These are phyloP conservation scores for Umbelopsis isabellina DNA, from an alignment of 192 early-diverging fungal species.

Conservation along the genomic window DNA sequence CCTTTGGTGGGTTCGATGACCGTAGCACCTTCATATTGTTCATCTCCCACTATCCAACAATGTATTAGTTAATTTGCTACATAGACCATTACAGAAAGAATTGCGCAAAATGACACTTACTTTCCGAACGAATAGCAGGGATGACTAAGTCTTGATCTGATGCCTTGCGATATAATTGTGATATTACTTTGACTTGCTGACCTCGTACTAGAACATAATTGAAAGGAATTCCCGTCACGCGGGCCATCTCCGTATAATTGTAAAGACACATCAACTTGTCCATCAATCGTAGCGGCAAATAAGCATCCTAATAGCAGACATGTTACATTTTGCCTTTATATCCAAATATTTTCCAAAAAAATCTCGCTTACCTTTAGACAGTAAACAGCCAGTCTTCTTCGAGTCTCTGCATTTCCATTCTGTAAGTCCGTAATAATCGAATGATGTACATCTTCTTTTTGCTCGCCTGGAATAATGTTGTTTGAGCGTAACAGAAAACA, in stretches of 20 bases:
- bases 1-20: constrained; percentile 95
- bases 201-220: constrained; percentile 92
- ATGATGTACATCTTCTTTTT: constrained; percentile 99
- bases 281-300: constrained; percentile 88
- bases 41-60: constrained; percentile 63
- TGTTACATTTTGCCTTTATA: background rate
- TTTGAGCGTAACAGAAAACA: background rate
- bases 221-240: constrained; percentile 96
- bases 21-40: constrained; percentile 93
- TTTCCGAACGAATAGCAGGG: constrained; percentile 83
- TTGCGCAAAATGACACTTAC: constrained; percentile 32
- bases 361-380: constrained; percentile 77
- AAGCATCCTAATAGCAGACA: constrained; percentile 70
- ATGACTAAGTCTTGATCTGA: constrained; percentile 82
- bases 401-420: constrained; percentile 93
- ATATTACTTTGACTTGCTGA: constrained; percentile 98
- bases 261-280: constrained; percentile 97
- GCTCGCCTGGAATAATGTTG: constrained; percentile 66
- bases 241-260: constrained; percentile 98
- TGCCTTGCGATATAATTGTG: constrained; percentile 92
- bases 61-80: background rate
- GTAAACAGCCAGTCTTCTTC: constrained; percentile 93
- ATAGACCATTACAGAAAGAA: background rate
- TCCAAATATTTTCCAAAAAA: background rate
- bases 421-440: constrained; percentile 98